Percentiles rank a stretch among this genome's conserved stretches.
These are phyloP conservation scores for Debaryomyces udenii DNA, from an alignment of 1,139 yeast genomes.

Conservation along the genomic window DNA sequence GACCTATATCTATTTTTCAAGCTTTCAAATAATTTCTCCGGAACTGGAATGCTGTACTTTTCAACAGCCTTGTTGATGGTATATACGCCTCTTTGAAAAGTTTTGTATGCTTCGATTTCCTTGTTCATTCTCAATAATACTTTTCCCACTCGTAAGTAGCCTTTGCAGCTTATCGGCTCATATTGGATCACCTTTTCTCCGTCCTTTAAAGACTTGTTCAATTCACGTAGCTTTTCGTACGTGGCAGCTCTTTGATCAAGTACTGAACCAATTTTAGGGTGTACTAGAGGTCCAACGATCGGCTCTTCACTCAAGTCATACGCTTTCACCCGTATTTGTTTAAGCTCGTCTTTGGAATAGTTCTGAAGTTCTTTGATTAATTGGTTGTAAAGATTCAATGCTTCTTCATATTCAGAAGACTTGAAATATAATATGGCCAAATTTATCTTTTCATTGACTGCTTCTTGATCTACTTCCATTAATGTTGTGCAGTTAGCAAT, in stretches of 20 bases:
- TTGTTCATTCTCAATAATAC: constrained; percentile 33
- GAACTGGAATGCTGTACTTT: constrained; percentile 26
- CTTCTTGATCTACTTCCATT: constrained; percentile 15
- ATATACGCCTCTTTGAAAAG: constrained; percentile 46
- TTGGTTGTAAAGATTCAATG: constrained; percentile 29
- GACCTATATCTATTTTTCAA: constrained; percentile 29
- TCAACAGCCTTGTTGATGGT: constrained; percentile 30
- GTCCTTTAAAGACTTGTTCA: constrained; percentile 47
- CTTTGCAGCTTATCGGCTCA: constrained; percentile 62
- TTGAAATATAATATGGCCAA: constrained; percentile 40
- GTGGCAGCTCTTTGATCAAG: constrained; percentile 63
- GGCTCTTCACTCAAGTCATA: constrained; percentile 29
- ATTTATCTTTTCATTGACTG: constrained; percentile 31
- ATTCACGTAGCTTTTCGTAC: constrained; percentile 50
- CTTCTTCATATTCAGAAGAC: constrained; percentile 29
- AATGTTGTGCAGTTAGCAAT: not conserved
- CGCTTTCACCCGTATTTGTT: constrained; percentile 20
- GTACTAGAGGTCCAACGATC: constrained; percentile 28
- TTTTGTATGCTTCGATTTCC: constrained; percentile 45
- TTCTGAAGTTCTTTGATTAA: constrained; percentile 21
- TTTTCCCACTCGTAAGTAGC: constrained; percentile 59
- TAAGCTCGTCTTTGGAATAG: constrained; percentile 19
- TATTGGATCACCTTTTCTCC: constrained; percentile 42
- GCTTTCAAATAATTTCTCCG: constrained; percentile 29
- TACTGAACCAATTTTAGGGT: constrained; percentile 32